Conservation (phyloP, 371 early-diverging fungal species). For the Vittaforma corneae region DNA sequence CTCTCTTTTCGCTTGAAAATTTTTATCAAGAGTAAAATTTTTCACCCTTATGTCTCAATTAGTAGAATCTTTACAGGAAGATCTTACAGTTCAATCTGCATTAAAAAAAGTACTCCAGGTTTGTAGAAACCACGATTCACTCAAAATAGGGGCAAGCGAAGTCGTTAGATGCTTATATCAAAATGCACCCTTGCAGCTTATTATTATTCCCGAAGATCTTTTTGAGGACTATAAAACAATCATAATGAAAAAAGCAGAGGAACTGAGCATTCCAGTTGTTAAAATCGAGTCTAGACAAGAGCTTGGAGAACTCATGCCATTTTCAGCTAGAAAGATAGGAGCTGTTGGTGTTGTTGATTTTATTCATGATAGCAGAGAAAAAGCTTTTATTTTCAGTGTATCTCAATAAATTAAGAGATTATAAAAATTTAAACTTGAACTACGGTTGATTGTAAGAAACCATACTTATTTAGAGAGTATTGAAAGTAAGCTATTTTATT, state of each 20-base stretch:
- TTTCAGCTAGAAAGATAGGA: slow-evolving; percentile 19
- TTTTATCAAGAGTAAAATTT: too few species aligned
- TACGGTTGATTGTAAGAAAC: too few species aligned
- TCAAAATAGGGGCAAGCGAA: slow-evolving; percentile 38
- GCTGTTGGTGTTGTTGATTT: slow-evolving; percentile 27
- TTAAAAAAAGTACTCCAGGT: slow-evolving; percentile 30
- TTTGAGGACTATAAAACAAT: slow-evolving; percentile 16
- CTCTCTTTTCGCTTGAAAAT: too few species aligned
- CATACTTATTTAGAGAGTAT: too few species aligned
- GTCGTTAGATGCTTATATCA: slow-evolving; percentile 1
- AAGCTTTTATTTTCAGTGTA: slow-evolving; percentile 12
- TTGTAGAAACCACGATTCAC: slow-evolving; percentile 29
- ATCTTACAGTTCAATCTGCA: background rate
- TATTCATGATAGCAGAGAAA: slow-evolving; percentile 13
- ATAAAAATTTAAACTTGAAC: slow-evolving; percentile 1
- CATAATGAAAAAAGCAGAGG: slow-evolving; percentile 20
- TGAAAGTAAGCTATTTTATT: too few species aligned
- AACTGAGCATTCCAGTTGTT: slow-evolving; percentile 38
- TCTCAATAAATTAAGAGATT: slow-evolving; percentile 8
- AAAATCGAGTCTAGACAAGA: slow-evolving; percentile 38
- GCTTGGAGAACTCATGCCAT: slow-evolving; percentile 38
- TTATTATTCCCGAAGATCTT: slow-evolving; percentile 46
- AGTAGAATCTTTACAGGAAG: too few species aligned
- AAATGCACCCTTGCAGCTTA: slow-evolving; percentile 18
- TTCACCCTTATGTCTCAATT: too few species aligned